Evolutionary conservation across 495 filamentous ascomycete species (phyloP).

Genomic region (Neurospora sp.): DNA sequence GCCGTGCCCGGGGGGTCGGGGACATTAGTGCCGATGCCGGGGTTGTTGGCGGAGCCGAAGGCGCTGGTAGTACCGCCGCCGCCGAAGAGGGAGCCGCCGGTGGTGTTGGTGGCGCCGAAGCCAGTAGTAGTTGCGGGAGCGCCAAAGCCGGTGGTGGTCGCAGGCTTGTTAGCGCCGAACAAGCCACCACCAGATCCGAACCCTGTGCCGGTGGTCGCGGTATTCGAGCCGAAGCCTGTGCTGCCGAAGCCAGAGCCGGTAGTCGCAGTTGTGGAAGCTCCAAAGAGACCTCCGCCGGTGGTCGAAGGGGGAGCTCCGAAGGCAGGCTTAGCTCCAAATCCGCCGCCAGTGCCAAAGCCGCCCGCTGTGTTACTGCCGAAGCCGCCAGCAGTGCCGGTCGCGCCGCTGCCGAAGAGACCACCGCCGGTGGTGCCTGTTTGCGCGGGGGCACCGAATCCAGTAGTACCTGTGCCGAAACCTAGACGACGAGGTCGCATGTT

Average conservation of each 20-base stretch:
- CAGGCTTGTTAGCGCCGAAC: slow-evolving; percentile 11
- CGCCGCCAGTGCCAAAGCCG: slow-evolving; percentile 12
- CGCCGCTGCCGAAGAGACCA: slow-evolving; percentile 35
- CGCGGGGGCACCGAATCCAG: not conserved
- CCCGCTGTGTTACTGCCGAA: slow-evolving; percentile 7
- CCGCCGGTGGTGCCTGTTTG: slow-evolving; percentile 19
- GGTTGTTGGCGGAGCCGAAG: slow-evolving; percentile 40
- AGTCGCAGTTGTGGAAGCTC: slow-evolving; percentile 21
- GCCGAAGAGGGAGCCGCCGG: slow-evolving; percentile 40
- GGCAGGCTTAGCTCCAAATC: slow-evolving; percentile 7
- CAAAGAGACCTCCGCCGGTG: slow-evolving; percentile 7
- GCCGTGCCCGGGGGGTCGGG: slow-evolving; percentile 60
- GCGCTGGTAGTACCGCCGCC: slow-evolving; percentile 32
- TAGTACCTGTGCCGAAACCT: slow-evolving; percentile 18
- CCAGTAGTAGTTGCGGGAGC: slow-evolving; percentile 9
- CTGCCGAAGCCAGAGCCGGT: slow-evolving; percentile 35
- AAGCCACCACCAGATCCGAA: slow-evolving; percentile 23
- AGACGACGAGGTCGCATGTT: not conserved
- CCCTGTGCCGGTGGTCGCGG: slow-evolving; percentile 32
- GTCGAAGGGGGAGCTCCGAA: slow-evolving; percentile 9
- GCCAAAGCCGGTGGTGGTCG: slow-evolving; percentile 5
- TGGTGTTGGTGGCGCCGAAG: slow-evolving; percentile 37
- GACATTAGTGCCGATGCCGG: slow-evolving; percentile 29
- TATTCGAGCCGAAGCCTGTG: slow-evolving; percentile 34
- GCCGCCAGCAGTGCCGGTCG: slow-evolving; percentile 15